Percentiles rank a stretch among this genome's conserved stretches.
Evolutionary conservation across 2,329 filamentous ascomycete genomes (phyloP).

Genomic region (Penicillium digitatum): DNA sequence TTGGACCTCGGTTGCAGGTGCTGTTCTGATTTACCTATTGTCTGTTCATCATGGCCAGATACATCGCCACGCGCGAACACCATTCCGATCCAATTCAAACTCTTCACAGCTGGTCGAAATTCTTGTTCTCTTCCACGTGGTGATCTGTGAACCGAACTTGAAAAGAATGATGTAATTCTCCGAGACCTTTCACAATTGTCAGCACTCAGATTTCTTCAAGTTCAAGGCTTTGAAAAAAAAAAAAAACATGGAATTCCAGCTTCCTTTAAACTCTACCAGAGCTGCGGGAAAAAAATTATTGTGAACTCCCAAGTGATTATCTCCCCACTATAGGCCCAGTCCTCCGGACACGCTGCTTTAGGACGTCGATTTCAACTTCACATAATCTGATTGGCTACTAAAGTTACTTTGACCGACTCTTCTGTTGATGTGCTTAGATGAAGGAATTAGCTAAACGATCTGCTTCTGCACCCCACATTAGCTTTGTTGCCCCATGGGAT

Average conservation of each 20-base stretch:
- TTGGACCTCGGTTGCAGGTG: not conserved
- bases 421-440: slow-evolving; percentile 11
- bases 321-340: slow-evolving; percentile 9
- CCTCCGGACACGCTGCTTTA: slow-evolving; percentile 22
- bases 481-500: not conserved
- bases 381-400: slow-evolving; percentile 16
- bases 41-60: slow-evolving; percentile 18
- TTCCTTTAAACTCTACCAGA: not conserved
- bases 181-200: no score
- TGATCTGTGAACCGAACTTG: not conserved
- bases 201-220: not conserved
- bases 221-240: not conserved
- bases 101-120: not conserved
- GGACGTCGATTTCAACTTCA: slow-evolving; percentile 8
- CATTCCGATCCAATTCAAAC: slow-evolving; percentile 7
- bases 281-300: not conserved
- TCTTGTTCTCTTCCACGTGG: not conserved
- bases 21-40: slow-evolving; percentile 11
- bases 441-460: slow-evolving; percentile 18
- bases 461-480: not conserved
- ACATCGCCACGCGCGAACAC: slow-evolving; percentile 24
- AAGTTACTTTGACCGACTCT: not conserved
- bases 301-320: not conserved
- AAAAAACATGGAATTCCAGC: not conserved
- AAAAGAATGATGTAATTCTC: slow-evolving; percentile 18